Conservation (phyloP, 257 asterid species). For the Salvia splendens region DNA sequence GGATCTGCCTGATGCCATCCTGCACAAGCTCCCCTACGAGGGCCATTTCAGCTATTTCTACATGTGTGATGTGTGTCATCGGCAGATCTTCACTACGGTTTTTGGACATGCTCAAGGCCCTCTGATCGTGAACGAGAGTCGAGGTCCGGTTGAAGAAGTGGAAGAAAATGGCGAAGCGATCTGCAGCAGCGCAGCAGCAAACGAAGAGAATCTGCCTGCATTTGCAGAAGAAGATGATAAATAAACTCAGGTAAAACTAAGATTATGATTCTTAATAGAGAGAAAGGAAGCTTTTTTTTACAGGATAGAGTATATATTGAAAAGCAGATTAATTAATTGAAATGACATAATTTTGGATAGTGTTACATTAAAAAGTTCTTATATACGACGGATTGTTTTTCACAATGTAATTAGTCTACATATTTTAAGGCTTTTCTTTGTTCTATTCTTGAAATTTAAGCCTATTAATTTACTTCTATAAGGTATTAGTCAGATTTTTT, state of each 20-base stretch:
- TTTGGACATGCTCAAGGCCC: constrained; percentile 86
- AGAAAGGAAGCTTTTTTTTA: not conserved
- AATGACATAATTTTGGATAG: constrained; percentile 19
- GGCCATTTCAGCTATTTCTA: constrained; percentile 86
- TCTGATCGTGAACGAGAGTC: constrained; percentile 37
- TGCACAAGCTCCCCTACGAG: constrained; percentile 79
- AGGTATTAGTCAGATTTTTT: too few species aligned
- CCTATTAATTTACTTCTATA: too few species aligned
- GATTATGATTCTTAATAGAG: constrained; percentile 2
- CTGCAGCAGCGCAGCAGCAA: constrained; percentile 31
- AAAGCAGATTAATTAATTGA: not conserved
- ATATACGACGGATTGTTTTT: not conserved
- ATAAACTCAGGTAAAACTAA: constrained; percentile 9
- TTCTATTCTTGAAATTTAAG: too few species aligned
- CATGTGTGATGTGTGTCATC: constrained; percentile 83
- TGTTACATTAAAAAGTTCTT: not conserved
- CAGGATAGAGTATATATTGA: constrained; percentile 20
- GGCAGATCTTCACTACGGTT: constrained; percentile 63
- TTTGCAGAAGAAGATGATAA: constrained; percentile 27
- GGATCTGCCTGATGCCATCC: constrained; percentile 78
- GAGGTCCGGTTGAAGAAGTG: constrained; percentile 31
- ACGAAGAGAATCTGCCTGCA: constrained; percentile 27
- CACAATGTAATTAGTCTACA: too few species aligned
- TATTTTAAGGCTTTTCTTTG: not conserved
- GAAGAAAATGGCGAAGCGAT: constrained; percentile 37